Evolutionary conservation across 257 asterid species (phyloP), one percentile per base, ranked within the genome.

Genomic region (Rubia yunnanensis): DNA sequence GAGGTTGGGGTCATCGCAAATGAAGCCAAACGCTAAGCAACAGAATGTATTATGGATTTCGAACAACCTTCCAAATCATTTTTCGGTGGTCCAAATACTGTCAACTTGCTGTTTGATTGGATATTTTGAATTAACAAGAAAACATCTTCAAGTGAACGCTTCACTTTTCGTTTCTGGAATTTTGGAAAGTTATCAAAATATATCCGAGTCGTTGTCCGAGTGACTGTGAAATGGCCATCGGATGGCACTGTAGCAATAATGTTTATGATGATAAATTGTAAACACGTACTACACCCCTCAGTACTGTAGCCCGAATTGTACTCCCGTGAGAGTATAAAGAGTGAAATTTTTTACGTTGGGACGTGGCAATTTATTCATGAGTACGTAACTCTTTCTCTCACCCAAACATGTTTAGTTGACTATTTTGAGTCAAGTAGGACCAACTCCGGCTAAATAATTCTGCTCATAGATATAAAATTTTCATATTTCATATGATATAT

Each of bases 71-170:
- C 86, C 77, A 60, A 68, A 77, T 14, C 18, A 6, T 75, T 67
- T 60, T 75, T 72, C 62, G 68, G 83, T 74, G 82, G 78, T 72
- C 81, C 85, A 56, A 10, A 4, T 8, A 3, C 57, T 36, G 70
- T 76, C 73, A 60, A 44, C 15, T 35, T 30, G 41, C n/a, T 36
- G 44, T 32, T 15, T 63, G 30, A 59, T 58, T 8, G 38, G 39
- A 38, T 44, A 32, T 36, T 9, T 20, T 18, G 57, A 22, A 13
- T 50, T 20, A 58, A 63, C 65, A 71, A 60, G 57, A 50, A 48
- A 34, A 60, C 35, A n/a, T 56, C 57, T 59, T 67, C 41, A 22
- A 35, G 60, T 18, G 65, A 20, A 59, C 24, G 41, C n/a, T 53
- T 62, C 64, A 28, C 62, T 63, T 76, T 36, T 76, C n/a, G 39